Base-by-base conservation (phyloP, 805 yeast species). In the Kodamaea kakaduensis region DNA sequence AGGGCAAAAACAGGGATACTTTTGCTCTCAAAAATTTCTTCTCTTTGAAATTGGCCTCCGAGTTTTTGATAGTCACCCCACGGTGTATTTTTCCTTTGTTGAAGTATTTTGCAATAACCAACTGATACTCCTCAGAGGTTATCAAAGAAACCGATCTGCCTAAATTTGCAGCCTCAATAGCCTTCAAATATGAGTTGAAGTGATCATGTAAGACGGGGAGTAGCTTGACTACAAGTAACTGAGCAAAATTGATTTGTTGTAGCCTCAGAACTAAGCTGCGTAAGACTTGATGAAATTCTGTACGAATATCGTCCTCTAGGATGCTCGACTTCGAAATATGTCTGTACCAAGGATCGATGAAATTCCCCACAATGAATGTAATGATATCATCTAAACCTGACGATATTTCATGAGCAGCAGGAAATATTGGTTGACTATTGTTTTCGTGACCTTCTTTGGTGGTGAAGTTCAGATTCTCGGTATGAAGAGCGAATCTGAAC, bases 121-220 rank as follows among this genome's bases (percentile, higher is more conserved):
- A 42, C 23, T 71, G 69, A 31, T 58, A 55, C 25, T 72, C 75
- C 15, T 53, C 35, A 1, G 63, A 12, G 29, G 31, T 15, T n/a
- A 9, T 14, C 18, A 31, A 15, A 33, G 28, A 27, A 10, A 22
- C 13, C 9, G 37, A 17, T 9, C 18, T 26, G 25, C 17, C 19
- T 5, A 23, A 30, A 20, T 32, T 40, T 3, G 32, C 65, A 1
- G 49, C 28, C 9, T 64, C 71, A 20, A 63, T 66, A 0, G 77
- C 75, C 21, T 46, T 44, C 2, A 71, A 59, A 48, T 70, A 84
- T 6, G 63, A 60, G 6, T 64, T 59, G 40, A 81, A 71, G 52
- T 88, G 95, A 9, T 69, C 73, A 1, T 84, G 79, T 1, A 86
- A 5, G 1, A 81, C 46, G 0, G 96, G 96, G 5, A 84, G 37